Percentiles rank a stretch among this genome's conserved stretches.
Evolutionary conservation across 1,284 basidiomycete genomes (phyloP).

Genomic region (Leccinum subrobustum): DNA sequence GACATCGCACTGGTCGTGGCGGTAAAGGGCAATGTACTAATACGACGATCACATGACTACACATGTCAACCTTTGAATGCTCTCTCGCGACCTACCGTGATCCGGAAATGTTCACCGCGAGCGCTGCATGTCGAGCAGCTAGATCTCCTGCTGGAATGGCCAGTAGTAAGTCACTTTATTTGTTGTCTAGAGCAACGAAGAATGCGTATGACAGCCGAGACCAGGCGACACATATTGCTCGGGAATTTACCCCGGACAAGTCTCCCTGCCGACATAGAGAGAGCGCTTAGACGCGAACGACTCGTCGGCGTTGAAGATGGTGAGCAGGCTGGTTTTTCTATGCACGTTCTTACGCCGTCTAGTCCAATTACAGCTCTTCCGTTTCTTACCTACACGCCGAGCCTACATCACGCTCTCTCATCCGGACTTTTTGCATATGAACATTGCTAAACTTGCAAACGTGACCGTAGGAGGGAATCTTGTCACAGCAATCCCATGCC

Average conservation of each 20-base stretch:
- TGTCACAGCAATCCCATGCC: slow-evolving; percentile 20
- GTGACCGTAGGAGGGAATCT: slow-evolving; percentile 42
- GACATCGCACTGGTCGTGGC: slow-evolving; percentile 38
- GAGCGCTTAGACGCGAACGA: slow-evolving; percentile 45
- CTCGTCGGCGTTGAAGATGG: slow-evolving; percentile 55
- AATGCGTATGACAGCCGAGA: slow-evolving; percentile 18
- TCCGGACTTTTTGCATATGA: slow-evolving; percentile 43
- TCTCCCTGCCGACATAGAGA: slow-evolving; percentile 54
- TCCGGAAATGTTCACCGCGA: slow-evolving; percentile 21
- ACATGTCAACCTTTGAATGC: neutral
- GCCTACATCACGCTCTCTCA: slow-evolving; percentile 54
- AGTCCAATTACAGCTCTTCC: slow-evolving; percentile 62
- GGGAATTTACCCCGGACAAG: slow-evolving; percentile 49
- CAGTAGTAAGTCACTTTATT: slow-evolving; percentile 18
- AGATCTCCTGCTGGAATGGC: slow-evolving; percentile 10
- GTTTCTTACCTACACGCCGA: slow-evolving; percentile 54
- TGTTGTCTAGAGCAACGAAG: slow-evolving; percentile 7
- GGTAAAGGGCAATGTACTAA: neutral
- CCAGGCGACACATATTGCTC: slow-evolving; percentile 43
- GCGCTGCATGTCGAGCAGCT: slow-evolving; percentile 15
- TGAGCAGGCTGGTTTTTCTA: slow-evolving; percentile 28
- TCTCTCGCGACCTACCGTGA: neutral
- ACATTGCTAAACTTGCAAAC: slow-evolving; percentile 42
- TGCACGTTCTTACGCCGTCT: slow-evolving; percentile 10
- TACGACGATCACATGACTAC: slow-evolving; percentile 29